Percentiles rank a stretch among this genome's conserved stretches.
phyloP scores from a whole-genome alignment of 179 eudicot species.

The Gypsophila paniculata region DNA sequence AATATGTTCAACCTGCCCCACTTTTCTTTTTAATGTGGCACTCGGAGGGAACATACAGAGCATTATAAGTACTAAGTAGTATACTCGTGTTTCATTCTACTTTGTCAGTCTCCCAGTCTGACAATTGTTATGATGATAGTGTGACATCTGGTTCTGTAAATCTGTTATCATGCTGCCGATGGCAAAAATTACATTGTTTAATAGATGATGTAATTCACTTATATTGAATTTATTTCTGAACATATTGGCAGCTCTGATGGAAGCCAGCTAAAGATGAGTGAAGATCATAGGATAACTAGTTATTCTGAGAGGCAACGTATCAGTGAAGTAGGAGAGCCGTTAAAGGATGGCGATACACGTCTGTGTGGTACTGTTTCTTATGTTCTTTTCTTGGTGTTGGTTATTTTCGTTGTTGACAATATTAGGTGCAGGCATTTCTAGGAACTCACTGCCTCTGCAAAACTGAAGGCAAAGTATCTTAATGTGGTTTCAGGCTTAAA shows the following conservation, averaged over 20 bases:
- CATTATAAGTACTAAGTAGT: neutral
- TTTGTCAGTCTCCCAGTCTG: neutral
- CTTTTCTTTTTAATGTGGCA: too few relatives aligned
- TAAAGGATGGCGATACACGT: constrained; percentile 93
- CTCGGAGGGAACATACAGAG: neutral
- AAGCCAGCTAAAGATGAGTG: constrained; percentile 76
- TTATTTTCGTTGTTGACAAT: neutral
- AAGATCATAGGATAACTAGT: constrained; percentile 91
- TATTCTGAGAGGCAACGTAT: constrained; percentile 75
- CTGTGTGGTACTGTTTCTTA: constrained; percentile 55
- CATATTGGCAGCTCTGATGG: constrained; percentile 61
- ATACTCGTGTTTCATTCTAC: constrained; percentile 1
- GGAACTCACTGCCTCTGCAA: neutral
- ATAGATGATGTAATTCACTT: neutral
- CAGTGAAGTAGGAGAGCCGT: constrained; percentile 65
- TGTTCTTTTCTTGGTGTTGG: neutral
- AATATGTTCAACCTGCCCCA: neutral
- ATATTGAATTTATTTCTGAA: constrained; percentile 6
- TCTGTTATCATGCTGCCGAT: neutral
- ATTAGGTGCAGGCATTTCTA: neutral
- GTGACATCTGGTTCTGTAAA: neutral
- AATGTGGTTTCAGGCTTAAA: constrained; percentile 59
- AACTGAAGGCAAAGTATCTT: neutral
- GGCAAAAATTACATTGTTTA: neutral
- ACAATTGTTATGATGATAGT: constrained; percentile 1